phyloP scores from a whole-genome alignment of 148 eudicot genomes.

The Rhododendron kiyosumense region DNA sequence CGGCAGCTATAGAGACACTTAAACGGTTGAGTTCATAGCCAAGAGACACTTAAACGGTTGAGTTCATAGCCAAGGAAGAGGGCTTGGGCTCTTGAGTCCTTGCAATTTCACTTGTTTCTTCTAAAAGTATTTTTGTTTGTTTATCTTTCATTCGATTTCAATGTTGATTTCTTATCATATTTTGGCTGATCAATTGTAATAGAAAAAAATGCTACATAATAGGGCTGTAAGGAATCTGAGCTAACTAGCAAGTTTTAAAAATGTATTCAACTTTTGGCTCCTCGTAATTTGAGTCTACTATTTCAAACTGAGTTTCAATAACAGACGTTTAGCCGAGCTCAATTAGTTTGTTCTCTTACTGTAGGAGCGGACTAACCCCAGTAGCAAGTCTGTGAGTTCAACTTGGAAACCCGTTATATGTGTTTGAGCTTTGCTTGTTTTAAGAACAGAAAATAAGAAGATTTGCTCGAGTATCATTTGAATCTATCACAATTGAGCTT shows the following conservation, averaged over 20 bases:
- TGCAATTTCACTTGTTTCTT: not conserved
- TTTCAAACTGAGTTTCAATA: not conserved
- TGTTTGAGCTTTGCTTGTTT: not conserved
- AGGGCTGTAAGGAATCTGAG: not conserved
- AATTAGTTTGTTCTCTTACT: not conserved
- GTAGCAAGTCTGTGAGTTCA: not conserved
- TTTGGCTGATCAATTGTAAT: not conserved
- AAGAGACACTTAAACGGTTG: conserved; percentile 45
- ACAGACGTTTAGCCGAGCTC: not conserved
- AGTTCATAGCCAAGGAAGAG: not conserved
- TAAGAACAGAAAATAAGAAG: not conserved
- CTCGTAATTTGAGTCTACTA: not conserved
- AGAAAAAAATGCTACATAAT: not conserved
- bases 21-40: conserved; percentile 32
- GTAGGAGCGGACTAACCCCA: not conserved
- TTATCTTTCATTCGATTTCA: not conserved
- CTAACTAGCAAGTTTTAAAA: not conserved
- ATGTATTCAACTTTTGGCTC: not conserved
- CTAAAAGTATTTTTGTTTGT: not conserved
- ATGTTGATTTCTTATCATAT: not conserved
- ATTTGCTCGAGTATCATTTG: not conserved
- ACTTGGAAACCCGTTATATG: not conserved
- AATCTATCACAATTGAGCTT: not conserved
- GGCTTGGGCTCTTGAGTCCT: too few relatives aligned
- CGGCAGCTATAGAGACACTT: conserved; percentile 34